A percentile compares a stretch with the other conserved stretches of the same genome.
These are phyloP conservation scores for Olyra latifolia DNA, from an alignment of 176 grass and related monocot genomes.

Conservation along the genomic window DNA sequence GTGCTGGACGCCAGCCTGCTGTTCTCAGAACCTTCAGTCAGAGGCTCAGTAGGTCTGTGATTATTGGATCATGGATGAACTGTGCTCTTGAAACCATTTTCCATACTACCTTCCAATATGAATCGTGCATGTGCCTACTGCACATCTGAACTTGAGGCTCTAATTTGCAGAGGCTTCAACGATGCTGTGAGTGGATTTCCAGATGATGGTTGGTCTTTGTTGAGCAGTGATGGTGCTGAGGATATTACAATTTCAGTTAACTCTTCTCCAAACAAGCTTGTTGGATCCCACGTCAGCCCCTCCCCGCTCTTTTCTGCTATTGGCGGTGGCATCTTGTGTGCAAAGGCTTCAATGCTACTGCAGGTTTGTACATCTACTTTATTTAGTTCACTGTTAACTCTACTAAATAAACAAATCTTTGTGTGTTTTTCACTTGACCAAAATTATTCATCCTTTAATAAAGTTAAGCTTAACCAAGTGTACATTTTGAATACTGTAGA, in stretches of 20 bases:
- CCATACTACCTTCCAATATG: neutral
- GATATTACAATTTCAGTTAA: constrained; percentile 88
- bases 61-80: neutral
- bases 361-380: constrained; percentile 46
- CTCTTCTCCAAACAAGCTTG: constrained; percentile 75
- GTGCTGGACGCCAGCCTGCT: constrained; percentile 76
- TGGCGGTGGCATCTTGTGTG: constrained; percentile 81
- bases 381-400: constrained; percentile 7
- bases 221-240: constrained; percentile 74
- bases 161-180: constrained; percentile 86
- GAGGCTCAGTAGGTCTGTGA: constrained; percentile 80
- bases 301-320: constrained; percentile 64
- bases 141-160: constrained; percentile 13
- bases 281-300: constrained; percentile 54
- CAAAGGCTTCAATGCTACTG: constrained; percentile 96
- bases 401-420: neutral
- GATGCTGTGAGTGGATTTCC: constrained; percentile 92
- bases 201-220: constrained; percentile 91
- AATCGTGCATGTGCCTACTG: neutral
- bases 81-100: constrained; percentile 19
- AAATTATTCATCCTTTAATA: neutral
- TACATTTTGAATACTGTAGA: constrained; percentile 45
- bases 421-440: neutral
- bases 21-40: constrained; percentile 84
- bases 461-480: neutral